Conservation (phyloP, 352 stramenopile genomes). For the Globisporangium iwayamae region DNA sequence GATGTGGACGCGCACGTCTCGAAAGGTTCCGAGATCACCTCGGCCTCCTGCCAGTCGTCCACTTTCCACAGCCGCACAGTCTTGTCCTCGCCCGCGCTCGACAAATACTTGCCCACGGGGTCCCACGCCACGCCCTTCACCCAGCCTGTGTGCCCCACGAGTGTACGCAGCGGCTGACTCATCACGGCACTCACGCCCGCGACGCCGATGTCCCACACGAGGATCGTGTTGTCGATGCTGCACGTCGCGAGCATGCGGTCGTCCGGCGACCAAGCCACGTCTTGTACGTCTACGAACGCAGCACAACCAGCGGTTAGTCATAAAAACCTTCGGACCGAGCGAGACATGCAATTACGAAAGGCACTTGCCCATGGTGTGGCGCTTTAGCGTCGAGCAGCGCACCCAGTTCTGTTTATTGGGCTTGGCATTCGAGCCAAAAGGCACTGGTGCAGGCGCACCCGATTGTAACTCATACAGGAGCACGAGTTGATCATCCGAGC, state of each 20-base stretch:
- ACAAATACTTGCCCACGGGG: conserved; percentile 86
- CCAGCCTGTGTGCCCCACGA: conserved; percentile 79
- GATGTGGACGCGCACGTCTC: conserved; percentile 74
- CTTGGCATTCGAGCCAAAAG: conserved; percentile 74
- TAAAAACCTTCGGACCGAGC: background rate
- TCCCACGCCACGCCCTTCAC: conserved; percentile 87
- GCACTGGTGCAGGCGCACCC: conserved; percentile 56
- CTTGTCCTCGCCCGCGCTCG: conserved; percentile 85
- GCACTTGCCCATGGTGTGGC: conserved; percentile 74
- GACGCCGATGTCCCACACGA: conserved; percentile 80
- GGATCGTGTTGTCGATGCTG: conserved; percentile 87
- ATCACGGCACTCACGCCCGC: conserved; percentile 56
- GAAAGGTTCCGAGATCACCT: conserved; percentile 71
- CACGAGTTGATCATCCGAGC: conserved; percentile 81
- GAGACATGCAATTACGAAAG: background rate
- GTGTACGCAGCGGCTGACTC: conserved; percentile 74
- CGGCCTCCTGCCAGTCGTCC: conserved; percentile 67
- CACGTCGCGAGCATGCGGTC: conserved; percentile 86
- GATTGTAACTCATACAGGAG: conserved; percentile 79
- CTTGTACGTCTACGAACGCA: conserved; percentile 60
- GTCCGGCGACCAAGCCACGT: conserved; percentile 84
- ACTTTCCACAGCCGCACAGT: conserved; percentile 83
- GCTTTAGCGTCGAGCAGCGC: conserved; percentile 73
- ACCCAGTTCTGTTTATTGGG: conserved; percentile 86
- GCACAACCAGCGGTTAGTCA: background rate